Conservation (phyloP, 176 grass and related monocot genomes). For the Triticum turgidum region DNA sequence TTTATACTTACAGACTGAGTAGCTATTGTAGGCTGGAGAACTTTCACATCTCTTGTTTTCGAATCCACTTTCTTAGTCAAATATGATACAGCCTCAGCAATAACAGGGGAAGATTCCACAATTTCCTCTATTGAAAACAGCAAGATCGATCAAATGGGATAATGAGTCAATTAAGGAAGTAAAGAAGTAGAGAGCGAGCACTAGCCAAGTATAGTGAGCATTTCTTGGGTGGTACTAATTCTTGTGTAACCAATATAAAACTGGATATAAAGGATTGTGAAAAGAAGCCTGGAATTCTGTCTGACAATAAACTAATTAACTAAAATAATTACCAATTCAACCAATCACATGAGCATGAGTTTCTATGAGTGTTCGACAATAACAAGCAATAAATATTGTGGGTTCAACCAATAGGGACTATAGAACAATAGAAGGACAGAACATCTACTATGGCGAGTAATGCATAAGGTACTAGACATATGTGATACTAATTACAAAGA, state of each 20-base stretch:
- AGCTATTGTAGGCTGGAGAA: conserved; percentile 95
- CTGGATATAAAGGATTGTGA: background rate
- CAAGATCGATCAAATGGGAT: conserved; percentile 8
- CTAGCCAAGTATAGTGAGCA: background rate
- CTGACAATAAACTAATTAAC: background rate
- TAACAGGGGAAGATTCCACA: conserved; percentile 56
- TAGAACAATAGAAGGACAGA: background rate
- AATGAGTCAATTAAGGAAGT: background rate
- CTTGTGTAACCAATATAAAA: background rate
- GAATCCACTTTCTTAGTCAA: conserved; percentile 92
- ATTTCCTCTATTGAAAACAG: conserved; percentile 52
- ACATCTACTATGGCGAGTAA: background rate
- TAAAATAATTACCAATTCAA: background rate
- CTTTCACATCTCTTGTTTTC: conserved; percentile 87
- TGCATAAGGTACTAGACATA: conserved; percentile 1
- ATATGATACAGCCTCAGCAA: conserved; percentile 82
- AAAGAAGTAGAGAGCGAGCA: background rate
- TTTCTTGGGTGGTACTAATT: background rate
- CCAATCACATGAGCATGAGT: background rate
- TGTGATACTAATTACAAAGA: background rate
- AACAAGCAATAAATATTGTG: background rate
- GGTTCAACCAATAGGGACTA: background rate
- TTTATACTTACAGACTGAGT: conserved; percentile 78
- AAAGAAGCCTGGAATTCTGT: background rate
- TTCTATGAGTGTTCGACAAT: background rate